A percentile compares a stretch with the other conserved stretches of the same genome.
Evolutionary conservation across 2,329 filamentous ascomycete species (phyloP).

Genomic region (Colletotrichum sp.): DNA sequence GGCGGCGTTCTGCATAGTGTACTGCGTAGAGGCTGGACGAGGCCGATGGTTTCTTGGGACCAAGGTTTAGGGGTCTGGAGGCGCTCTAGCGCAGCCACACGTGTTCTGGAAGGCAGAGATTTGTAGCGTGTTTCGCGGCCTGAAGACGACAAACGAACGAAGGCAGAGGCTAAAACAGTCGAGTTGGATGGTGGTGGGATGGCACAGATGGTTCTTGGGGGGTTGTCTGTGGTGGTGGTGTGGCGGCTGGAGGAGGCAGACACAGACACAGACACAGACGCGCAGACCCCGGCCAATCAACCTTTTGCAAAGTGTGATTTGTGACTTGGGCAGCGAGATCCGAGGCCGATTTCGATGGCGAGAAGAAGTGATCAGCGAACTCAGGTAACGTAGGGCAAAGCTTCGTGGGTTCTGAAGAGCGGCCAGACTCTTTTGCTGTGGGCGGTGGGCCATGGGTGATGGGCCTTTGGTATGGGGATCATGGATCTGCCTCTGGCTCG

Average conservation of each 20-base stretch:
- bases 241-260: background rate
- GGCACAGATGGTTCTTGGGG: background rate
- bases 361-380: background rate
- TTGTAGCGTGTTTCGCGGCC: background rate
- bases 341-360: background rate
- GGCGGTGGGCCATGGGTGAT: background rate
- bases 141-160: background rate
- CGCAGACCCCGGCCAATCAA: background rate
- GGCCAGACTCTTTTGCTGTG: background rate
- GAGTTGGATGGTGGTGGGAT: background rate
- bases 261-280: background rate
- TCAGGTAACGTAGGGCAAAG: background rate
- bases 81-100: background rate
- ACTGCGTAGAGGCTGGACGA: background rate
- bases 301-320: background rate
- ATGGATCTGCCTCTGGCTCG: background rate
- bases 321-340: background rate
- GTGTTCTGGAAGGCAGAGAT: background rate
- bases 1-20: background rate
- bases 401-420: background rate
- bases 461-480: background rate
- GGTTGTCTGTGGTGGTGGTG: background rate
- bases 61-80: slow-evolving; percentile 4
- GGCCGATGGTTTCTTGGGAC: background rate
- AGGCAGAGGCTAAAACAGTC: background rate